A percentile compares a stretch with the other conserved stretches of the same genome.
Conservation (phyloP, 495 filamentous ascomycete species). For the Annulohypoxylon moriforme region DNA sequence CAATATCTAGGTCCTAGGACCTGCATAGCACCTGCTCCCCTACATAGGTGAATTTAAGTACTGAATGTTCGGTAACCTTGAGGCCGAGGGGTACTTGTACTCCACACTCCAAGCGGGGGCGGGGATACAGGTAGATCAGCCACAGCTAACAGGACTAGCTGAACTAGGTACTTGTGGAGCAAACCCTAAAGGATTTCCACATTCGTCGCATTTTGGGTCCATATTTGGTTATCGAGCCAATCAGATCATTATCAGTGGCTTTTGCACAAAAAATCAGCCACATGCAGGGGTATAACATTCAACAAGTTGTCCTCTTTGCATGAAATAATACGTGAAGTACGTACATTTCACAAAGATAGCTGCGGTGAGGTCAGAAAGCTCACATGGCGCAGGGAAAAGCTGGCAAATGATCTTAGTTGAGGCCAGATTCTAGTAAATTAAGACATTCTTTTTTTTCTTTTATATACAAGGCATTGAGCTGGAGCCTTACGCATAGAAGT, state of each 20-base stretch:
- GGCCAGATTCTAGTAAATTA: constrained; percentile 48
- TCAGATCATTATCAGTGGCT: constrained; percentile 46
- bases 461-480: constrained; percentile 39
- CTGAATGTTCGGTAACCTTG: background rate
- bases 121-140: constrained; percentile 4
- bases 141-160: too few relatives aligned
- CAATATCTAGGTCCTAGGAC: background rate
- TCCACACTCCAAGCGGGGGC: background rate
- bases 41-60: background rate
- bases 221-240: constrained; percentile 45
- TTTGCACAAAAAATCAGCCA: constrained; percentile 40
- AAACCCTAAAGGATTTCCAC: constrained; percentile 28
- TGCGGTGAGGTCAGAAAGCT: constrained; percentile 36
- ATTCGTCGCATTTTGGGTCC: constrained; percentile 32
- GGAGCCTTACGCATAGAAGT: constrained; percentile 25
- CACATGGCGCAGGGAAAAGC: constrained; percentile 32
- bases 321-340: constrained; percentile 33
- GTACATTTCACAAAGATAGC: constrained; percentile 20
- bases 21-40: too few relatives aligned
- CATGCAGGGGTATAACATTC: constrained; percentile 38
- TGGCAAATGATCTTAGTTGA: constrained; percentile 33
- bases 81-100: background rate
- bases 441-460: constrained; percentile 1
- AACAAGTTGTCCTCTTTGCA: constrained; percentile 47
- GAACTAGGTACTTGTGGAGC: too few relatives aligned